A percentile compares a stretch with the other conserved stretches of the same genome.
Conservation (phyloP, 2,329 filamentous ascomycete species). For the Parascedosporium putredinis region DNA sequence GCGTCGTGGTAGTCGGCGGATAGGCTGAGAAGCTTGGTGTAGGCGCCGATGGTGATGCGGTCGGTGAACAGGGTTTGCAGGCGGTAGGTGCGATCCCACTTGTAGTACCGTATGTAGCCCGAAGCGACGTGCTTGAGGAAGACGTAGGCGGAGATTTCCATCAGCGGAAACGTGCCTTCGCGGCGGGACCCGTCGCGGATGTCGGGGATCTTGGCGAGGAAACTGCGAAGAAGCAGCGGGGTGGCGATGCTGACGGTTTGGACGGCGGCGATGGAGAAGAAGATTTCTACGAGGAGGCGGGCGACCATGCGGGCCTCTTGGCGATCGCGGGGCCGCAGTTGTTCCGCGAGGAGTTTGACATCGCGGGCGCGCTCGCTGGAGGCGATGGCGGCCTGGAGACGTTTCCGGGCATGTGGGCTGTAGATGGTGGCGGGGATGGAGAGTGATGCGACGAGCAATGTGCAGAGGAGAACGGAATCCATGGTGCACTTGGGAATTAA, state of each 20-base stretch:
- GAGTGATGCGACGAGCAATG: conserved; percentile 14
- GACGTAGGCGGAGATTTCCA: background rate
- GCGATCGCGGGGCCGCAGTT: background rate
- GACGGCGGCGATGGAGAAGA: background rate
- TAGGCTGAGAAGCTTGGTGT: conserved; percentile 54
- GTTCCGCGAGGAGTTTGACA: background rate
- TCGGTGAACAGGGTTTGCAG: conserved; percentile 17
- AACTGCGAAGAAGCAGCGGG: background rate
- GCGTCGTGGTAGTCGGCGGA: conserved; percentile 59
- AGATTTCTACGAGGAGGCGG: background rate
- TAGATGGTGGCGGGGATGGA: conserved; percentile 10
- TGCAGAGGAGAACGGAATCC: conserved; percentile 14
- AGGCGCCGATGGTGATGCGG: conserved; percentile 27
- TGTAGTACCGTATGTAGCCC: conserved; percentile 16
- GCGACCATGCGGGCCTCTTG: background rate
- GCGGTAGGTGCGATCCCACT: conserved; percentile 42
- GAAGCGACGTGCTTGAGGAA: conserved; percentile 12
- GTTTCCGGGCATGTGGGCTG: background rate
- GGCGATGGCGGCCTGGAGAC: background rate
- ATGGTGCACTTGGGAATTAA: background rate
- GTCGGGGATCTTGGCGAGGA: background rate
- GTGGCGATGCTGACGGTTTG: background rate
- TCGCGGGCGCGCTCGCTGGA: background rate
- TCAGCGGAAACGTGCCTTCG: background rate
- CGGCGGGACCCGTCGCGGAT: no score